Evolutionary conservation across 306 rosid species (phyloP).

Genomic region (Trifolium fragiferum): DNA sequence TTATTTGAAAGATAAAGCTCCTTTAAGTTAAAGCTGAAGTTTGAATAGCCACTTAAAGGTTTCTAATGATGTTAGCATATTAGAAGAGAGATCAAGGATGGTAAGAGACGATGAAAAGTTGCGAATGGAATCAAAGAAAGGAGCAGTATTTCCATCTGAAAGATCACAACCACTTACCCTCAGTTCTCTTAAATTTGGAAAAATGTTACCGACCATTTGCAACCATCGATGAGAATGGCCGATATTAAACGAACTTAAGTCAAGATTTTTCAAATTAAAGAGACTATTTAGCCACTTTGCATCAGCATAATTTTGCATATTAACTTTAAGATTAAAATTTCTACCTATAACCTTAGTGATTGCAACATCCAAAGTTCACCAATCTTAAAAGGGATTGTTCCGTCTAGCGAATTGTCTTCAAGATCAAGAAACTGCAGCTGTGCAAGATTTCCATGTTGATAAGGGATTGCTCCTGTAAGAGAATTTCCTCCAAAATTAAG

Average conservation of each 20-base stretch:
- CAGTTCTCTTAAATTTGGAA: constrained; percentile 16
- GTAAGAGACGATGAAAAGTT: neutral
- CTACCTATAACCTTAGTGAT: neutral
- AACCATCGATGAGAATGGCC: neutral
- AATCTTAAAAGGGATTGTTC: neutral
- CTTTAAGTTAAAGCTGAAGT: neutral
- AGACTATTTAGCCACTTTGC: too few species aligned
- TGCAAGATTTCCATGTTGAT: neutral
- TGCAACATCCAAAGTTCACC: constrained; percentile 12
- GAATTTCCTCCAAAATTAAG: neutral
- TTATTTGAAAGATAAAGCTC: constrained; percentile 10
- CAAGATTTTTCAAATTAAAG: neutral
- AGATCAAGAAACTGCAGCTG: constrained; percentile 5
- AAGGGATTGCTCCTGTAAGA: neutral
- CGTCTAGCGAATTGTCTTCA: neutral
- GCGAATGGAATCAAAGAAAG: neutral
- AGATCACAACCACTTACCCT: neutral
- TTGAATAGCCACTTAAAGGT: neutral
- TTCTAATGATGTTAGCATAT: neutral
- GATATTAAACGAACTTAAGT: neutral
- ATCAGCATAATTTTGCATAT: neutral
- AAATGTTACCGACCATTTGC: neutral
- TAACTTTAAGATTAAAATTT: neutral
- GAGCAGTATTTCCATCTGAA: neutral
- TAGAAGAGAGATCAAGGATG: constrained; percentile 18